Evolutionary conservation across 108 stramenopile genomes (phyloP).

Genomic region (Nannochloropsis gaditana): DNA sequence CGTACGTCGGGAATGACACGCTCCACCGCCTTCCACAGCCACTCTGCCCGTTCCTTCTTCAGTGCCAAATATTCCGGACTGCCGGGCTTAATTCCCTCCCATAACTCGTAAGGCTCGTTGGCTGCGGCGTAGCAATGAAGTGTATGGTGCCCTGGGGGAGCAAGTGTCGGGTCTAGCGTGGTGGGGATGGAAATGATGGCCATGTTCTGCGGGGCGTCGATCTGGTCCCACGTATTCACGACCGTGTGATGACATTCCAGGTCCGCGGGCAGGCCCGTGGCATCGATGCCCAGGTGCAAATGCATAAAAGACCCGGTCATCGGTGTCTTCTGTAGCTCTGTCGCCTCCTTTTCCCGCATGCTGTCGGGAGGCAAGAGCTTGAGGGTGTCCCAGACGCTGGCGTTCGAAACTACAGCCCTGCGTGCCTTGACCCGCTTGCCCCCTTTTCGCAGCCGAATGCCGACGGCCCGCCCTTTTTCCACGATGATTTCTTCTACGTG

Average conservation of each 20-base stretch:
- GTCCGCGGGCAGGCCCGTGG: slow-evolving; percentile 64
- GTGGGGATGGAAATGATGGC: slow-evolving; percentile 66
- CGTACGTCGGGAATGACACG: slow-evolving; percentile 76
- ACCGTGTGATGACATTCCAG: slow-evolving; percentile 92
- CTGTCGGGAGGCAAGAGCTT: slow-evolving; percentile 59
- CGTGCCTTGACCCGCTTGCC: slow-evolving; percentile 59
- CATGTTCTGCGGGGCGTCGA: slow-evolving; percentile 76
- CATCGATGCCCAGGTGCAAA: slow-evolving; percentile 82
- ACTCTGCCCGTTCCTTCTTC: slow-evolving; percentile 68
- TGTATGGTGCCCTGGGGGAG: slow-evolving; percentile 75
- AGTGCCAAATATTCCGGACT: slow-evolving; percentile 63
- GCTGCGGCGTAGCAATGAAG: slow-evolving; percentile 83
- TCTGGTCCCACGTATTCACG: slow-evolving; percentile 75
- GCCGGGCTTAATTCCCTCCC: slow-evolving; percentile 71
- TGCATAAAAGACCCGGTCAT: slow-evolving; percentile 72
- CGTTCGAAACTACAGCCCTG: slow-evolving; percentile 80
- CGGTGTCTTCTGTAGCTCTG: background rate
- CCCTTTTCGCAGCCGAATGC: slow-evolving; percentile 57
- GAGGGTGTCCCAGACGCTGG: slow-evolving; percentile 69
- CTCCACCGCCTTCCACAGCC: slow-evolving; percentile 76
- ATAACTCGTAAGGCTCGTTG: slow-evolving; percentile 78
- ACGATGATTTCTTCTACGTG: slow-evolving; percentile 59
- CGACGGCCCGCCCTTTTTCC: slow-evolving; percentile 66
- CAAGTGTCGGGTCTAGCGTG: slow-evolving; percentile 68
- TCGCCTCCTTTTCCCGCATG: background rate